Conservation (phyloP, 768 basidiomycete genomes). For the Mycena galopus region DNA sequence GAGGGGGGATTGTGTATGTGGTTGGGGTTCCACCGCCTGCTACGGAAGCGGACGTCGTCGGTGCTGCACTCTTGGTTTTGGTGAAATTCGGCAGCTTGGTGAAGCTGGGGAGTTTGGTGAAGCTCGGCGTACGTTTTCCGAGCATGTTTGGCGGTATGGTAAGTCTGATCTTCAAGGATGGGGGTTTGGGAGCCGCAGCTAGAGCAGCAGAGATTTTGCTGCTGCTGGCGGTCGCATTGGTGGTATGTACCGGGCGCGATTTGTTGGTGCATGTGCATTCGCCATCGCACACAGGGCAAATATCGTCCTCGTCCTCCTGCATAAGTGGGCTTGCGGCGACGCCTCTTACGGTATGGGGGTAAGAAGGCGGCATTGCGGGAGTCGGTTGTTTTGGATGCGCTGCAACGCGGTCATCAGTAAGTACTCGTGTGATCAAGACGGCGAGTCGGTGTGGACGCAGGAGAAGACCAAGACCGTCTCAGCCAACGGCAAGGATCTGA, state of each 20-base stretch:
- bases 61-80: constrained; percentile 47
- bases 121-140: constrained; percentile 52
- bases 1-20: not conserved
- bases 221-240: constrained; percentile 55
- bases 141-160: constrained; percentile 71
- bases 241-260: constrained; percentile 45
- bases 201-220: constrained; percentile 47
- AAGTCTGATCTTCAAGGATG: constrained; percentile 80
- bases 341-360: constrained; percentile 73
- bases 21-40: constrained; percentile 51
- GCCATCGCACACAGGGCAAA: constrained; percentile 92
- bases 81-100: constrained; percentile 47
- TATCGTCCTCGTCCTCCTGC: constrained; percentile 86
- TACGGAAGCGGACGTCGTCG: constrained; percentile 57
- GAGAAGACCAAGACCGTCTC: constrained; percentile 4
- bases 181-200: constrained; percentile 43
- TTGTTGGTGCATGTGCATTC: constrained; percentile 84
- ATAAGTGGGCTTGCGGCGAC: constrained; percentile 51
- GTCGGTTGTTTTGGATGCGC: constrained; percentile 61
- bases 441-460: not conserved
- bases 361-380: constrained; percentile 76
- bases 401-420: constrained; percentile 31
- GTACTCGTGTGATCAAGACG: constrained; percentile 32
- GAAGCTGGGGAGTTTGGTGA: constrained; percentile 46
- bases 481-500: not conserved